These are phyloP conservation scores for Citrus australasica DNA, from an alignment of 345 rosid species.

Conservation along the genomic window DNA sequence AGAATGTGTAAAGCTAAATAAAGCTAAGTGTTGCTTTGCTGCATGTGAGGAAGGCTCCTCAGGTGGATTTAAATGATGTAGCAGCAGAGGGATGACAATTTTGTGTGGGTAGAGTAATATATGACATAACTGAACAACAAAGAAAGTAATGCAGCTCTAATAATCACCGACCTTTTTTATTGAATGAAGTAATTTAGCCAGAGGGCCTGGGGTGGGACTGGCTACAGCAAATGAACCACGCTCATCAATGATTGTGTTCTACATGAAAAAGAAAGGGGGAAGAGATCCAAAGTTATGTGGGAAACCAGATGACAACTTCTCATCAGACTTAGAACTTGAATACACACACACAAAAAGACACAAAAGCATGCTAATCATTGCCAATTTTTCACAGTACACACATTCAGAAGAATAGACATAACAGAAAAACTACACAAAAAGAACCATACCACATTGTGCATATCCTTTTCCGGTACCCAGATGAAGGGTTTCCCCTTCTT, in stretches of 20 bases:
- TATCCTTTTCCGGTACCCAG: slow-evolving; percentile 78
- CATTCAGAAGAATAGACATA: background rate
- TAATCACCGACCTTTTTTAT: slow-evolving; percentile 53
- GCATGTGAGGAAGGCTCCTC: background rate
- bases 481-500: slow-evolving; percentile 74
- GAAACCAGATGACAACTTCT: background rate
- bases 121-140: background rate
- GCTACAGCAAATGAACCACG: slow-evolving; percentile 73
- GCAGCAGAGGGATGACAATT: background rate
- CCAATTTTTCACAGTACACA: background rate
- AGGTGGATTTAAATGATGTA: background rate
- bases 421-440: background rate
- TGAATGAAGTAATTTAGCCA: slow-evolving; percentile 53
- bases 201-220: slow-evolving; percentile 65
- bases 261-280: slow-evolving; percentile 14
- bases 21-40: slow-evolving; percentile 6
- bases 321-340: background rate
- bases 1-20: slow-evolving; percentile 14
- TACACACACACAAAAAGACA: background rate
- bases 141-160: slow-evolving; percentile 5
- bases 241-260: slow-evolving; percentile 83
- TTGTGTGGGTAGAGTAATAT: background rate
- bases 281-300: background rate
- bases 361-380: background rate
- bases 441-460: slow-evolving; percentile 70